Base-by-base conservation (phyloP, 306 rosid species). In the Malus orientalis region DNA sequence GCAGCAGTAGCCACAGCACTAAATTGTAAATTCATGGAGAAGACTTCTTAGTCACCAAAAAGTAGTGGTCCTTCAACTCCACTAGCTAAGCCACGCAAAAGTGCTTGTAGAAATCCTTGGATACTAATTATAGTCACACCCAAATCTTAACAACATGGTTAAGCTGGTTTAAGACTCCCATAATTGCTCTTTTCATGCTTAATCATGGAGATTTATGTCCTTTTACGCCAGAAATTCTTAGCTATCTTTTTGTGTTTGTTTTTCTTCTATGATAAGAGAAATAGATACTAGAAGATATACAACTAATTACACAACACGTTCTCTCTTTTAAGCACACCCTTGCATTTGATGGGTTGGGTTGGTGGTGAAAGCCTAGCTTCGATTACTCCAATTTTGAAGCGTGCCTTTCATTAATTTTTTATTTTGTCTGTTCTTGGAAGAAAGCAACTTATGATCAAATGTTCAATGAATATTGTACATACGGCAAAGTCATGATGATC, bases 401-500 rank as follows among this genome's bases (percentile, higher is more conserved):
- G 49, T 19, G 27, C 36, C 8, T 62, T 27, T 62, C 15, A 70
- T 13, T 59, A 51, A 51, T 36, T 36, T n/a, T 14, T 33, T 6
- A 25, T 4, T 22, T 16, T 42, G n/a, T 11, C 9, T 44, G 13
- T 15, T 15, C 25, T 63, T 51, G 60, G 57, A 47, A 59, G 15
- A 32, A 57, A 11, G 84, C 65, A 51, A 65, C 53, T 40, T 47
- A 78, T 20, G 32, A 27, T 74, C 29, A 74, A 44, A 44, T 68
- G 76, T 82, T 78, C 85, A 82, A 73, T 82, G 85, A 74, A 77
- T 40, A 44, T 49, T 60, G 69, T 30, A 38, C 62, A 64, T 40
- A 58, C 3, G 15, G 62, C 27, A 38, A 81, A 42, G 82, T 82
- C 85, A 11, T 60, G 51, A 68, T 30, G 68, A 61, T 61, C 73